Evolutionary conservation across 352 stramenopile genomes (phyloP), one percentile per base, ranked within the genome.

Genomic region (Plasmopara halstedii): DNA sequence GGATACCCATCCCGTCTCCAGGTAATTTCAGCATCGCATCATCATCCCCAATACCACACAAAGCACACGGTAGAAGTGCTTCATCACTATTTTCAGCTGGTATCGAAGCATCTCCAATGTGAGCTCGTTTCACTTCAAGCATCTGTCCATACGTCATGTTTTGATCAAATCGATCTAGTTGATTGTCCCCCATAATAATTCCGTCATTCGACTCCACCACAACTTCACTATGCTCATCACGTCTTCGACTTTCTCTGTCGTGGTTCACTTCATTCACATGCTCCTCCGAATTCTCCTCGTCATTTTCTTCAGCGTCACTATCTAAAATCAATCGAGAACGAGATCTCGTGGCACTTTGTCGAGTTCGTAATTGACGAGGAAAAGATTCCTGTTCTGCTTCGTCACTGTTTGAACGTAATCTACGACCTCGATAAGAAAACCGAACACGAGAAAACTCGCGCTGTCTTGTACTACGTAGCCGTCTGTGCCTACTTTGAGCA

Each of bases 201-300:
- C 78, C 81, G 47, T 94, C 78, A 36, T 88, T 89, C 11, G 71
- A 87, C 52, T 91, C 82, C 4, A 89, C 73, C 6, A 90, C 70
- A 14, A 88, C 76, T 40, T 74, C 70, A 2, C 53, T 37, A 18
- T 55, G 34, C 21, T 53, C 60, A 10, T 73, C 62, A 22, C 23
- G 35, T 41, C 53, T 37, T 13, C 32, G 11, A 25, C 21, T 21
- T 14, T 34, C 40, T 29, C 42, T 54, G 13, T 57, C 56, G 7
- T 23, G 42, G 7, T 41, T 20, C 49, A 20, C 18, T 20, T 46
- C 45, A 31, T 14, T 33, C 5, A 21, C 36, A 35, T 53, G 31
- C 27, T 56, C 40, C 2, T 19, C 22, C 23, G 41, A n/a, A 5
- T 25, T 18, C 9, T 59, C 53, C 0, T 34, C 39, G 10, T 14